Conservation (phyloP, 495 filamentous ascomycete species). For the Aspergillus saccharolyticus region DNA sequence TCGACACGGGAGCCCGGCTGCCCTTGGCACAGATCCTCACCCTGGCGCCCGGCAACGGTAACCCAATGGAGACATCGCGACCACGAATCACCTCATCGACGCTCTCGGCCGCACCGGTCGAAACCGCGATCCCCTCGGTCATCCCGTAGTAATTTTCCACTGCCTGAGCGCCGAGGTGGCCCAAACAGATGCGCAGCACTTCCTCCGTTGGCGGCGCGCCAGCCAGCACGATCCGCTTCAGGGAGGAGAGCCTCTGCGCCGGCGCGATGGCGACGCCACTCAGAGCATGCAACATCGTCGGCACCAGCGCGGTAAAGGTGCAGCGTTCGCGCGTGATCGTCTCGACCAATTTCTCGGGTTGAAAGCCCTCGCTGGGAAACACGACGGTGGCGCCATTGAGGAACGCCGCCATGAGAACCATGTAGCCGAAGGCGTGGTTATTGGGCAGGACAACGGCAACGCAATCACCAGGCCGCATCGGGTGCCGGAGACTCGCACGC, state of each 20-base stretch:
- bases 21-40: slow-evolving; percentile 3
- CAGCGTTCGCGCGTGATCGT: slow-evolving; percentile 18
- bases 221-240: slow-evolving; percentile 25
- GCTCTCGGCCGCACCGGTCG: slow-evolving; percentile 16
- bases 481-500: not conserved
- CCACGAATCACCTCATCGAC: slow-evolving; percentile 7
- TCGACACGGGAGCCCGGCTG: slow-evolving; percentile 23
- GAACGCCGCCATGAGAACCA: slow-evolving; percentile 26
- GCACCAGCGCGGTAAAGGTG: slow-evolving; percentile 30
- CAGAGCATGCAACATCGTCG: slow-evolving; percentile 31
- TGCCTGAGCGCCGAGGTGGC: slow-evolving; percentile 22
- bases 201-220: slow-evolving; percentile 26
- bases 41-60: not conserved
- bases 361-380: slow-evolving; percentile 25
- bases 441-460: slow-evolving; percentile 29
- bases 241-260: slow-evolving; percentile 16
- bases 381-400: slow-evolving; percentile 27
- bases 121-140: slow-evolving; percentile 34
- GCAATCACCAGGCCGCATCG: slow-evolving; percentile 12
- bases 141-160: slow-evolving; percentile 38
- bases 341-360: slow-evolving; percentile 20
- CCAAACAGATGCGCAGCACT: slow-evolving; percentile 24
- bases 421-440: slow-evolving; percentile 34
- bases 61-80: not conserved
- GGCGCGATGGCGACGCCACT: slow-evolving; percentile 5